phyloP scores from a whole-genome alignment of 2,329 filamentous ascomycete genomes.

The Rutstroemia sp. region DNA sequence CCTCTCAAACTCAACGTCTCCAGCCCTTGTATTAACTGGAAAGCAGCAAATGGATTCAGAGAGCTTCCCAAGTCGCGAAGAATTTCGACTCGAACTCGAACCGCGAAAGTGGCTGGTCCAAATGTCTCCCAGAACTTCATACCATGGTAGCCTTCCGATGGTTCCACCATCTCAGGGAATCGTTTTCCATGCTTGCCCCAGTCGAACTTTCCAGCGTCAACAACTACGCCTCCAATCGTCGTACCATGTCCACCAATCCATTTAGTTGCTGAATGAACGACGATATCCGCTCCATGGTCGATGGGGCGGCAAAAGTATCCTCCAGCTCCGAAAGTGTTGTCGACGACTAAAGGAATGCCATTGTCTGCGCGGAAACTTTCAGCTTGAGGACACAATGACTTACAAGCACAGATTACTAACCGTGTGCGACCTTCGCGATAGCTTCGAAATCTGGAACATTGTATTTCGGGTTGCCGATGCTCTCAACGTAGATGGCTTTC shows the following conservation, averaged over 20 bases:
- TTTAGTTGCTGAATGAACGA: slow-evolving; percentile 90
- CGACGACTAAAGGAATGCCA: slow-evolving; percentile 55
- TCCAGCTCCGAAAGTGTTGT: slow-evolving; percentile 92
- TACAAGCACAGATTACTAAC: background rate
- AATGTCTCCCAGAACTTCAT: slow-evolving; percentile 94
- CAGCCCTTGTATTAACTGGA: slow-evolving; percentile 80
- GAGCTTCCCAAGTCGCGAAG: slow-evolving; percentile 76
- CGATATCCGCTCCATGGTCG: slow-evolving; percentile 70
- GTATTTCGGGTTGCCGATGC: slow-evolving; percentile 82
- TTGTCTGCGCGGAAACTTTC: slow-evolving; percentile 25
- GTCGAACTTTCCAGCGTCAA: slow-evolving; percentile 88
- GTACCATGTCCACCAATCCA: slow-evolving; percentile 96
- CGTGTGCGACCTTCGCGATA: slow-evolving; percentile 75
- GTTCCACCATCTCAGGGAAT: slow-evolving; percentile 93
- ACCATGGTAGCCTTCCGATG: slow-evolving; percentile 81
- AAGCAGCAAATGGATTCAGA: slow-evolving; percentile 84
- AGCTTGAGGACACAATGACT: background rate
- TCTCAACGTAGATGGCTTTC: slow-evolving; percentile 87
- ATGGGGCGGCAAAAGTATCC: slow-evolving; percentile 84
- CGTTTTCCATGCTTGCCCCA: slow-evolving; percentile 78
- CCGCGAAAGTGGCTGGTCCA: slow-evolving; percentile 71
- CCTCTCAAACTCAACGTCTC: slow-evolving; percentile 84
- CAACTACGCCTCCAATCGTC: slow-evolving; percentile 76
- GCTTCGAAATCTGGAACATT: slow-evolving; percentile 90
- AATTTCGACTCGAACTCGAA: slow-evolving; percentile 81